Percentiles rank a stretch among this genome's conserved stretches.
Conservation (phyloP, 2,329 filamentous ascomycete species). For the Sporothrix inflata region DNA sequence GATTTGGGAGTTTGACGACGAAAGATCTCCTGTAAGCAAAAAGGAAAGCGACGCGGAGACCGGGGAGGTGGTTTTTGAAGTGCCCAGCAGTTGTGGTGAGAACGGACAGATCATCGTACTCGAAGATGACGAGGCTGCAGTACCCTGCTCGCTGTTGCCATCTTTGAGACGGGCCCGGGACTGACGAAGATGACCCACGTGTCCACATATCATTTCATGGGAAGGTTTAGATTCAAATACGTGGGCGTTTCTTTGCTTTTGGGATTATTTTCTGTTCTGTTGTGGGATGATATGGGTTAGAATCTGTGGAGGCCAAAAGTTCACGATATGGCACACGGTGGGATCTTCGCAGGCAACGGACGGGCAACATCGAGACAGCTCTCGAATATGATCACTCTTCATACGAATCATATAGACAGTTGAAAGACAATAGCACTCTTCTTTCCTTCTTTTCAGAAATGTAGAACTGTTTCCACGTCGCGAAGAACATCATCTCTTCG, state of each 20-base stretch:
- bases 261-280: background rate
- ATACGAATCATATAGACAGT: background rate
- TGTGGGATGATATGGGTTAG: background rate
- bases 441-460: background rate
- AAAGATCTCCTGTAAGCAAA: background rate
- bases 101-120: background rate
- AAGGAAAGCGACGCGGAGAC: no score
- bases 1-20: background rate
- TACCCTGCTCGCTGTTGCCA: background rate
- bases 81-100: background rate
- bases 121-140: background rate
- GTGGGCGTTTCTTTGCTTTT: background rate
- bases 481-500: background rate
- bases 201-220: background rate
- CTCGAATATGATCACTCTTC: background rate
- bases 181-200: no score
- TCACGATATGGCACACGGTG: background rate
- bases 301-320: background rate
- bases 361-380: background rate
- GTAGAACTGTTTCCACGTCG: background rate
- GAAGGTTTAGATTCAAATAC: background rate
- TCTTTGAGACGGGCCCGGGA: background rate
- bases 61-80: background rate
- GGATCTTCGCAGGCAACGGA: background rate
- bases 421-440: background rate